Conservation (phyloP, 345 rosid genomes). For the Noccaea caerulescens region DNA sequence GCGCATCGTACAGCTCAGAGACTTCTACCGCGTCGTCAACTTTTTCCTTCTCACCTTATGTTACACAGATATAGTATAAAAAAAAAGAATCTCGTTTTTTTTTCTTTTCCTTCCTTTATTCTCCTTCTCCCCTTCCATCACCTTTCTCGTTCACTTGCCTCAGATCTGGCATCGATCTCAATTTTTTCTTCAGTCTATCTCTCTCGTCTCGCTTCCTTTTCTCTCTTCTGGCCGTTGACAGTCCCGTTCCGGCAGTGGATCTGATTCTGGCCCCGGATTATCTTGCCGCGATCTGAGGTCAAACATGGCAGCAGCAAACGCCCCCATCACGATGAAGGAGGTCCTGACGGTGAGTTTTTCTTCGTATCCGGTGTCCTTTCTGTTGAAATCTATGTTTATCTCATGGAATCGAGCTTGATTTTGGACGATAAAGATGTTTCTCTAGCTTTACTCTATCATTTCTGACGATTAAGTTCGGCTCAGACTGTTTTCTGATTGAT, state of each 20-base stretch:
- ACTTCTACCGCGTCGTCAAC: constrained; percentile 7
- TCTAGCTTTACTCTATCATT: constrained; percentile 15
- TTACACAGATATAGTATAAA: neutral
- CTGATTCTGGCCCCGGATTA: constrained; percentile 41
- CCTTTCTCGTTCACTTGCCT: constrained; percentile 33
- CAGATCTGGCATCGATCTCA: constrained; percentile 53
- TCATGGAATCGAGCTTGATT: constrained; percentile 30
- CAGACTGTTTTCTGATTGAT: constrained; percentile 23
- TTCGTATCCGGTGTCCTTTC: neutral
- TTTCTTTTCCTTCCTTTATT: neutral
- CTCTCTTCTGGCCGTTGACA: constrained; percentile 36
- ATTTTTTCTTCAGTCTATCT: constrained; percentile 16
- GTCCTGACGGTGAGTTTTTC: constrained; percentile 69
- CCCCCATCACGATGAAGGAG: constrained; percentile 95
- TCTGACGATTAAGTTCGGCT: constrained; percentile 15
- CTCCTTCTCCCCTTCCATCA: neutral
- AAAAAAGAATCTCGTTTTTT: neutral
- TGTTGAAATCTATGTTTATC: neutral
- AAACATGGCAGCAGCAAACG: constrained; percentile 89
- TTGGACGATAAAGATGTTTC: constrained; percentile 9
- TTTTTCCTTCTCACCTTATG: constrained; percentile 8
- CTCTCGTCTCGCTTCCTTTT: constrained; percentile 25
- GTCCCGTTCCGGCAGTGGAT: constrained; percentile 39
- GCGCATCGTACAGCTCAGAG: constrained; percentile 15
- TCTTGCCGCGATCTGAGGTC: constrained; percentile 49